A percentile compares a stretch with the other conserved stretches of the same genome.
phyloP scores from a whole-genome alignment of 2,329 filamentous ascomycete genomes.

The Fusarium pseudoanthophilum region DNA sequence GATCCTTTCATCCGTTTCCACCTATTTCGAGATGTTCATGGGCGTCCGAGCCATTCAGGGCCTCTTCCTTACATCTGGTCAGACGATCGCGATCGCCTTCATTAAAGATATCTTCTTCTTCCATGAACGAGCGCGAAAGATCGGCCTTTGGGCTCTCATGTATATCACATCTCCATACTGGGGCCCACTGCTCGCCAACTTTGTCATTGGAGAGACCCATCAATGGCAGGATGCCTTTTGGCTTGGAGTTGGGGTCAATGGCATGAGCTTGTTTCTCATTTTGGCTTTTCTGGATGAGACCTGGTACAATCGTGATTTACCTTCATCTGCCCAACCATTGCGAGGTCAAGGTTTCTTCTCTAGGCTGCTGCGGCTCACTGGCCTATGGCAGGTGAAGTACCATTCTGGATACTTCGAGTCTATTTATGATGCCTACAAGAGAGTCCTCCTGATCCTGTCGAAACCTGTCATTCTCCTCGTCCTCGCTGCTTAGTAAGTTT shows the following conservation, averaged over 20 bases:
- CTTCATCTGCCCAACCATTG: constrained; percentile 49
- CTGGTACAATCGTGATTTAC: constrained; percentile 59
- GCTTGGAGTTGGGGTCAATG: constrained; percentile 56
- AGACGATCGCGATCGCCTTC: constrained; percentile 60
- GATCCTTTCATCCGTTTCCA: constrained; percentile 10
- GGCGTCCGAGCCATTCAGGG: constrained; percentile 42
- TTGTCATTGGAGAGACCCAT: constrained; percentile 57
- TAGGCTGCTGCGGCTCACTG: constrained; percentile 38
- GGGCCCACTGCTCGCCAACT: constrained; percentile 58
- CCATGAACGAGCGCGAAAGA: constrained; percentile 64
- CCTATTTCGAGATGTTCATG: constrained; percentile 20
- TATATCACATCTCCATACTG: constrained; percentile 57
- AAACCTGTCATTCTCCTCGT: constrained; percentile 28
- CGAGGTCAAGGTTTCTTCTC: constrained; percentile 43
- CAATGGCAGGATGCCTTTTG: constrained; percentile 61
- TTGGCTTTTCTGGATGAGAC: constrained; percentile 59
- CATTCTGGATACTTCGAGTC: constrained; percentile 33
- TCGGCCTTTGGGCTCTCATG: constrained; percentile 59
- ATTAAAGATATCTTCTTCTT: constrained; percentile 71
- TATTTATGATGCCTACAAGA: constrained; percentile 12
- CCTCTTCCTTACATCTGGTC: constrained; percentile 59
- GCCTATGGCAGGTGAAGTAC: constrained; percentile 23
- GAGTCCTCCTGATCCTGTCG: constrained; percentile 21
- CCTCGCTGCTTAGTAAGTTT: constrained; percentile 24
- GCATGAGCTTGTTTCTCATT: constrained; percentile 52